These are phyloP conservation scores for Avena sativa DNA, from an alignment of 176 grass and related monocot genomes.

Conservation along the genomic window DNA sequence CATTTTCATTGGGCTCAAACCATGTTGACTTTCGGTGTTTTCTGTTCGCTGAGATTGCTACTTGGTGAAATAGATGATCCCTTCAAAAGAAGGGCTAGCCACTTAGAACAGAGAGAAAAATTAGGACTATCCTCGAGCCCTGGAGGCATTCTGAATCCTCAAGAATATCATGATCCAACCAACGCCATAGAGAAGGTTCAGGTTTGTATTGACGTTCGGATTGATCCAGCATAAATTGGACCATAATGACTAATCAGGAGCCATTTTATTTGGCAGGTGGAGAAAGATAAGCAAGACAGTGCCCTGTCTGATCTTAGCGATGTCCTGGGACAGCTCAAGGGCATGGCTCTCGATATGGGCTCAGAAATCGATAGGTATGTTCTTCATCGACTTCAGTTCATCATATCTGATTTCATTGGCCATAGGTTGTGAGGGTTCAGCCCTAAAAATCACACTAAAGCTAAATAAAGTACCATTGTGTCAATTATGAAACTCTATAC, in stretches of 20 bases:
- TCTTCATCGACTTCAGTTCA: neutral
- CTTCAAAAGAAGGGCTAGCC: conserved; percentile 46
- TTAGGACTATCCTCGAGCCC: conserved; percentile 47
- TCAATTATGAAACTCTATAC: neutral
- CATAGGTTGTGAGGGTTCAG: neutral
- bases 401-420: neutral
- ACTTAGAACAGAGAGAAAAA: conserved; percentile 54
- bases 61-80: conserved; percentile 46
- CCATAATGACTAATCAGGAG: neutral
- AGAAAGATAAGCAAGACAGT: conserved; percentile 58
- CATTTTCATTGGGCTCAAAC: neutral
- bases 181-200: conserved; percentile 53
- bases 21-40: neutral
- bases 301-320: conserved; percentile 54
- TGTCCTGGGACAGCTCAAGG: conserved; percentile 50
- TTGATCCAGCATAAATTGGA: neutral
- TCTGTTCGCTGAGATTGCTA: neutral
- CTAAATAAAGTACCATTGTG: neutral
- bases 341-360: conserved; percentile 61
- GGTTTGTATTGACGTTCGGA: conserved; percentile 20
- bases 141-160: conserved; percentile 18
- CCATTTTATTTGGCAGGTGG: conserved; percentile 36
- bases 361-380: conserved; percentile 51
- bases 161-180: conserved; percentile 36
- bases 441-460: neutral